A percentile compares a stretch with the other conserved stretches of the same genome.
These are phyloP conservation scores for Vitis rupestris DNA, from an alignment of 164 flowering plant genomes.

Conservation along the genomic window DNA sequence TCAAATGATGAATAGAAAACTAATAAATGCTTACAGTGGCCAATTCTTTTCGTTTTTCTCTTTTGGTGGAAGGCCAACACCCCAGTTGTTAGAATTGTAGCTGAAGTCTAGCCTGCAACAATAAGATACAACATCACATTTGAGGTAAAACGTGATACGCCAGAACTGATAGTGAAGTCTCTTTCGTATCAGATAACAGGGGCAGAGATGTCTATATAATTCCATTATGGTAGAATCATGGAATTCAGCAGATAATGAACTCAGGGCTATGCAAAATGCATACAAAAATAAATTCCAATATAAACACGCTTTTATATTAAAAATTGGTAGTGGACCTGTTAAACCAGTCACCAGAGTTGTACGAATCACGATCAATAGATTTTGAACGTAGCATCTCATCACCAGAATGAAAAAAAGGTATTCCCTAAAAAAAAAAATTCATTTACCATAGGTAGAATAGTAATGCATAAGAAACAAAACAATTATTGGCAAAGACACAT, in stretches of 20 bases:
- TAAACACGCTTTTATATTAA: background rate
- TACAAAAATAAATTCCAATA: background rate
- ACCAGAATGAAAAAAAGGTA: conserved; percentile 93
- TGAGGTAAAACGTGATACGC: background rate
- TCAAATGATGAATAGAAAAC: background rate
- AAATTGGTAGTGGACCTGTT: conserved; percentile 52
- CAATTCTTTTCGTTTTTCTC: conserved; percentile 78
- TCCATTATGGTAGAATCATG: background rate
- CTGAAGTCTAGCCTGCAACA: conserved; percentile 74
- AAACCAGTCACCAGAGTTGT: conserved; percentile 99
- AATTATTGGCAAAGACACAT: background rate
- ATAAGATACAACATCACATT: conserved; percentile 3
- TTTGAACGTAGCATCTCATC: conserved; percentile 96
- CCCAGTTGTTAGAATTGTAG: conserved; percentile 88
- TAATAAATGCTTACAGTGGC: conserved; percentile 69
- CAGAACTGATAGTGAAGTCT: background rate
- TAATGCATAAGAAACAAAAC: background rate
- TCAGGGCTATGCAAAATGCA: background rate
- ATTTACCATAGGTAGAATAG: background rate
- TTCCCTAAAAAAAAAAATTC: conserved; percentile 45
- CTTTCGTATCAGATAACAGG: background rate
- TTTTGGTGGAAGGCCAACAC: conserved; percentile 92
- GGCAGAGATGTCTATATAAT: too few relatives aligned
- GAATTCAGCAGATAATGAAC: background rate
- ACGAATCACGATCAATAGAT: conserved; percentile 97